Percentiles rank a stretch among this genome's conserved stretches.
phyloP scores from a whole-genome alignment of 2,329 filamentous ascomycete genomes.

The Falciphora oryzae region DNA sequence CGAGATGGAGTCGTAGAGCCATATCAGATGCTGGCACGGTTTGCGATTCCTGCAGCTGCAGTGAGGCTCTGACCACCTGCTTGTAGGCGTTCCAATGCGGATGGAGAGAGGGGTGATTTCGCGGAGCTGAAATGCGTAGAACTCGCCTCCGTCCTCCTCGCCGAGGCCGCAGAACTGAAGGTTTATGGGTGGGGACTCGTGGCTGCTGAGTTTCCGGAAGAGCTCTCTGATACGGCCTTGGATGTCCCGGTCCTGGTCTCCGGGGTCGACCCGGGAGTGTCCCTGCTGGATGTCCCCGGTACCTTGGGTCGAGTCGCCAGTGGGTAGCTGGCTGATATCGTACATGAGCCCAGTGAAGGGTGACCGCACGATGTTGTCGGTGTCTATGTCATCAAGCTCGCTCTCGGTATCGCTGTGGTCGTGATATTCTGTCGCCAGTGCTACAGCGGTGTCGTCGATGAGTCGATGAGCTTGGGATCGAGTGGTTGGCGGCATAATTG shows the following conservation, averaged over 20 bases:
- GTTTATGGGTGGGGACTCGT: slow-evolving; percentile 41
- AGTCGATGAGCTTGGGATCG: slow-evolving; percentile 25
- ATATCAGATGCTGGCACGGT: slow-evolving; percentile 47
- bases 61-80: slow-evolving; percentile 33
- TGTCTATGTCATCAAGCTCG: slow-evolving; percentile 26
- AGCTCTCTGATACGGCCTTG: slow-evolving; percentile 32
- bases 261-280: neutral
- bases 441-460: slow-evolving; percentile 17
- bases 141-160: slow-evolving; percentile 12
- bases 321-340: slow-evolving; percentile 17
- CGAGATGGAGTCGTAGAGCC: slow-evolving; percentile 48
- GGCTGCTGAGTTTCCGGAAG: slow-evolving; percentile 26
- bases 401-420: slow-evolving; percentile 18
- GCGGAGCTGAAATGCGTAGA: slow-evolving; percentile 49
- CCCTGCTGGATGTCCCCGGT: slow-evolving; percentile 20
- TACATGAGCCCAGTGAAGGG: slow-evolving; percentile 29
- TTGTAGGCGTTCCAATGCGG: slow-evolving; percentile 37
- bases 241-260: slow-evolving; percentile 4
- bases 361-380: slow-evolving; percentile 22
- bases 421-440: slow-evolving; percentile 13
- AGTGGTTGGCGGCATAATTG: slow-evolving; percentile 31
- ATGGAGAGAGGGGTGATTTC: slow-evolving; percentile 48
- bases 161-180: slow-evolving; percentile 41
- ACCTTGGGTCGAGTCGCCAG: slow-evolving; percentile 21
- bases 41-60: slow-evolving; percentile 39